A percentile compares a stretch with the other conserved stretches of the same genome.
Evolutionary conservation across 495 filamentous ascomycete species (phyloP).

Genomic region (Gamarada debralockiae): DNA sequence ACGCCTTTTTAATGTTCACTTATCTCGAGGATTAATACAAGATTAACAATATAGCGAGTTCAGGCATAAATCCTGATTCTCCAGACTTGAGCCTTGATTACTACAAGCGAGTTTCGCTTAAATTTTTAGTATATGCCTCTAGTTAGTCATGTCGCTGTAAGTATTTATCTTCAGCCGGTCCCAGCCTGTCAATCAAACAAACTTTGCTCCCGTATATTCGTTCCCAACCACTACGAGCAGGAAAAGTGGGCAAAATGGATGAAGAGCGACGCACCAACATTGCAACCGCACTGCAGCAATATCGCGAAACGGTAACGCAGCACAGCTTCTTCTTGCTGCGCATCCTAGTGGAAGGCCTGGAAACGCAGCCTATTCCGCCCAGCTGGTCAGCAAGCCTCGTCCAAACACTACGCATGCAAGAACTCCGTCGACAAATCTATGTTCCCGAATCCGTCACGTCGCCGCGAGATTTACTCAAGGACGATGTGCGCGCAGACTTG

Average conservation of each 20-base stretch:
- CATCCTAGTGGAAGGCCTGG: conserved; percentile 7
- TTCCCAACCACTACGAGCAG: conserved; percentile 10
- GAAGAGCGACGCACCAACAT: conserved; percentile 14
- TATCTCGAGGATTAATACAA: too few relatives aligned
- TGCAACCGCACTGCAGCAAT: conserved; percentile 13
- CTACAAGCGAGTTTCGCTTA: too few relatives aligned
- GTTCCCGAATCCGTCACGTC: conserved; percentile 11
- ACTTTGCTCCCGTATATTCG: conserved; percentile 4
- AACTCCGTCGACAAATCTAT: neutral
- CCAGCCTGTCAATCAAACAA: too few relatives aligned
- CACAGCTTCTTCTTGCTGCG: conserved; percentile 7
- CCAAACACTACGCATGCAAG: conserved; percentile 6
- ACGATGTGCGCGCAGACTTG: conserved; percentile 7
- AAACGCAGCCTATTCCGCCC: conserved; percentile 8
- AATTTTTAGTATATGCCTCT: too few relatives aligned
- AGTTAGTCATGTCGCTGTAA: too few relatives aligned
- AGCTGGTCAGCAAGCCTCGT: conserved; percentile 1
- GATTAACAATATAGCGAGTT: too few relatives aligned
- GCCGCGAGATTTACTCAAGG: conserved; percentile 8
- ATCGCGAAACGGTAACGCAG: conserved; percentile 14
- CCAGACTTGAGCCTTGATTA: too few relatives aligned
- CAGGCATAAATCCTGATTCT: too few relatives aligned
- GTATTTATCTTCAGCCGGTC: neutral
- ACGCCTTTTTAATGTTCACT: too few relatives aligned
- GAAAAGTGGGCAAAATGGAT: conserved; percentile 8